A percentile compares a stretch with the other conserved stretches of the same genome.
Evolutionary conservation across 345 rosid species (phyloP).

Genomic region (Ceriops zippeliana): DNA sequence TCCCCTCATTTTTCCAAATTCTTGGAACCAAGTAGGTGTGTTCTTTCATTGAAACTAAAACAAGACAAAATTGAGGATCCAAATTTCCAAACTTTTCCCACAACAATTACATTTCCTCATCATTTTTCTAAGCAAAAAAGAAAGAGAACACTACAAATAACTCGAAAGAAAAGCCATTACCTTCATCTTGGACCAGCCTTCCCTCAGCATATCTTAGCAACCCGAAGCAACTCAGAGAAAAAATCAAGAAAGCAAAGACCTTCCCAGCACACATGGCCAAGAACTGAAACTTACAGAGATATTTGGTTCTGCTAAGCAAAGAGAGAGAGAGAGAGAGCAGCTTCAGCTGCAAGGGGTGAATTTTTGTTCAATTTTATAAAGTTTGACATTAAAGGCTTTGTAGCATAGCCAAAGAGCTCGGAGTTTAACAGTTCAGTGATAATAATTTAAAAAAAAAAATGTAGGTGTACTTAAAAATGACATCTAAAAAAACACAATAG

Average conservation of each 20-base stretch:
- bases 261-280: constrained; percentile 33
- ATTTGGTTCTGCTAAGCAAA: no score
- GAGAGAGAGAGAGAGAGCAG: no score
- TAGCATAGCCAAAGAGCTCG: no score
- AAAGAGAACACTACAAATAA: neutral
- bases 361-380: no score
- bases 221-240: constrained; percentile 38
- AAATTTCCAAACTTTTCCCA: neutral
- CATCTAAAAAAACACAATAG: no score
- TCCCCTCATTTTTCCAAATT: constrained; percentile 1
- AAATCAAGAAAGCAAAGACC: constrained; percentile 30
- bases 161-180: constrained; percentile 18
- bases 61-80: neutral
- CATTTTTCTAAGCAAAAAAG: constrained; percentile 7
- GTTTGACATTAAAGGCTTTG: no score
- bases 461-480: no score
- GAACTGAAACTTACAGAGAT: neutral
- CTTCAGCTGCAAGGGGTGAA: no score
- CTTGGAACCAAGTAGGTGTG: constrained; percentile 4
- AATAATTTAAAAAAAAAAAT: no score
- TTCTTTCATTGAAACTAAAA: neutral
- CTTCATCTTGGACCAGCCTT: constrained; percentile 54
- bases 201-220: constrained; percentile 35
- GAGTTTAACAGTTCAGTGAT: no score
- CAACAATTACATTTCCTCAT: neutral